Base-by-base conservation (phyloP, 352 stramenopile genomes). In the Globisporangium lucens region DNA sequence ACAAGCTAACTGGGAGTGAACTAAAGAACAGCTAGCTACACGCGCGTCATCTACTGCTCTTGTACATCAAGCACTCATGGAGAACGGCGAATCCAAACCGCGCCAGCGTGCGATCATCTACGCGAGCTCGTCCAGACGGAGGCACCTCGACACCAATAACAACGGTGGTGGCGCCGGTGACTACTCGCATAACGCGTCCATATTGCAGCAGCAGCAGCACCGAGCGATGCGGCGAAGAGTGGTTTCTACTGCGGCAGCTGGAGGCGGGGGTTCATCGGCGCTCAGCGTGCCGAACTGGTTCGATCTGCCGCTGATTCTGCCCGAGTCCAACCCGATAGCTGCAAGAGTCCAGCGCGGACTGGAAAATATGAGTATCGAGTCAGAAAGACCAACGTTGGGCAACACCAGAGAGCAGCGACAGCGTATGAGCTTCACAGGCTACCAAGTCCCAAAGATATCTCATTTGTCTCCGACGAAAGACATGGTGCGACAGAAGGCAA, bases 281-380 rank as follows among this genome's bases (percentile, higher is more conserved):
- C 55, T 72, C 6, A 56, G 47, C 13, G 69, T 76, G 29, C 82
- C 84, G 15, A 79, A 70, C 49, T 90, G 80, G 82, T 89, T 89
- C 70, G 82, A 92, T 47, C 72, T 92, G 33, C 80, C 84, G 2
- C 64, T 92, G 66, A 60, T 90, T 38, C 60, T 89, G 29, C 77
- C 82, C 0, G 78, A 87, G 62, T 53, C 67, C 1, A 52, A 90
- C 59, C 56, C 72, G 3, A 72, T 83, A 1, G 71, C 72, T 2
- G 75, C 69, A 1, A 74, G 72, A 29, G 76, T 90, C 30, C 83
- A 88, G 62, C 75, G 75, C 51, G 72, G 70, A n/a, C n/a, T 74
- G 6, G 20, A 36, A 1, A 67, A 60, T 12, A 29, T 49, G 22
- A 12, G 9, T 4, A 1, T 27, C 20, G 60, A 49, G 4, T 7